Evolutionary conservation across 208 protist species (phyloP).

Genomic region (Wallacemonas rigidus): DNA sequence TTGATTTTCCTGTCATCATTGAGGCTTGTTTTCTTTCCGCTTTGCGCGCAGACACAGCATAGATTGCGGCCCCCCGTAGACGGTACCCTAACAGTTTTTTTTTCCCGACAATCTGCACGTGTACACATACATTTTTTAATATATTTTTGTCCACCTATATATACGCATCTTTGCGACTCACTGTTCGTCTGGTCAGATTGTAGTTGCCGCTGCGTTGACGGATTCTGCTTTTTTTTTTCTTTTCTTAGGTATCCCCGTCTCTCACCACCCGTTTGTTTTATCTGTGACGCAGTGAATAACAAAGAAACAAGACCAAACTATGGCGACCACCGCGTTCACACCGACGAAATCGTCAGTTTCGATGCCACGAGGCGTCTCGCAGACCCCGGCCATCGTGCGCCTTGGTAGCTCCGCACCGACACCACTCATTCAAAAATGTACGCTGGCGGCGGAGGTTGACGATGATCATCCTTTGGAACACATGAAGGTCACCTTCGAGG

Average conservation of each 20-base stretch:
- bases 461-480: conserved; percentile 67
- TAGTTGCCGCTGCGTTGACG: no score
- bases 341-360: conserved; percentile 36
- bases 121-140: conserved; percentile 22
- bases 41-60: conserved; percentile 11
- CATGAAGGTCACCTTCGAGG: conserved; percentile 76
- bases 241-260: background rate
- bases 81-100: conserved; percentile 2
- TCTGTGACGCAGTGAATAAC: no score
- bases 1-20: background rate
- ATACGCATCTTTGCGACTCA: background rate
- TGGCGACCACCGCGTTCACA: conserved; percentile 18
- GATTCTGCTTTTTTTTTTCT: conserved; percentile 21
- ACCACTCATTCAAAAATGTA: conserved; percentile 76
- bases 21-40: conserved; percentile 14
- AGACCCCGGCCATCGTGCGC: conserved; percentile 67
- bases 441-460: conserved; percentile 40
- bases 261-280: no score
- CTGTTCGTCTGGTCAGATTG: no score
- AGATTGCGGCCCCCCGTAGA: background rate
- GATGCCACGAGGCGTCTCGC: conserved; percentile 73
- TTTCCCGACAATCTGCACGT: conserved; percentile 1
- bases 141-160: conserved; percentile 1
- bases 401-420: conserved; percentile 65
- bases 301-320: background rate